Evolutionary conservation across 768 basidiomycete genomes (phyloP).

Genomic region (Boletus fagicola): DNA sequence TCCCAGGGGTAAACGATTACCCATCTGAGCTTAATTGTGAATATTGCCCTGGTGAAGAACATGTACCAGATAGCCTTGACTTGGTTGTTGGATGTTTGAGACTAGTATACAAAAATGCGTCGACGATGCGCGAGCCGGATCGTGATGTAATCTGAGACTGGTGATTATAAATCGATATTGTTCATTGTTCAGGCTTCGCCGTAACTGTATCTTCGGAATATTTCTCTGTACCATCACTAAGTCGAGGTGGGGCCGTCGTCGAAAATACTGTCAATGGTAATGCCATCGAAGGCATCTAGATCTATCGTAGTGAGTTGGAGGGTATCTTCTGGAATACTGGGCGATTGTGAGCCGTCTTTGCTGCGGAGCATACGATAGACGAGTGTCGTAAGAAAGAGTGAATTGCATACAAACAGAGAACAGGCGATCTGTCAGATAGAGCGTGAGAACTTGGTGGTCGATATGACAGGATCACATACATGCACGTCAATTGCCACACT

Average conservation of each 20-base stretch:
- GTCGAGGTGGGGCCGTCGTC: not conserved
- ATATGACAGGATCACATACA: slow-evolving; percentile 3
- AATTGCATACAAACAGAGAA: slow-evolving; percentile 16
- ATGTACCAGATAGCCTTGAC: too few relatives aligned
- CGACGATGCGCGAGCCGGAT: not conserved
- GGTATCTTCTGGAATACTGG: not conserved
- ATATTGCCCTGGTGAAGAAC: not conserved
- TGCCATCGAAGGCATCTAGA: not conserved
- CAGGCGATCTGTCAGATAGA: slow-evolving; percentile 8
- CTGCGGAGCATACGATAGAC: slow-evolving; percentile 8
- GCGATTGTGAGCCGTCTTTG: not conserved
- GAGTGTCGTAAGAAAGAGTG: slow-evolving; percentile 8
- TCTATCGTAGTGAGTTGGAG: slow-evolving; percentile 14
- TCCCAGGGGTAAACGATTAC: too few relatives aligned
- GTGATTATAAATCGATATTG: not conserved
- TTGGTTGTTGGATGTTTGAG: not conserved
- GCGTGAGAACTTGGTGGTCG: not conserved
- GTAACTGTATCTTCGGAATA: not conserved
- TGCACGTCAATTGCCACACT: slow-evolving; percentile 14
- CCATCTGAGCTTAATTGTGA: not conserved
- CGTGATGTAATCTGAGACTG: not conserved
- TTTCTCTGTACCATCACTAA: not conserved
- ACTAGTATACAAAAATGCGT: not conserved
- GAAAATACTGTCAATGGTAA: not conserved
- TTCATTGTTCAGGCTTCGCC: not conserved